Conservation (phyloP, 441 rosid species). For the Gossypium gossypioides region DNA sequence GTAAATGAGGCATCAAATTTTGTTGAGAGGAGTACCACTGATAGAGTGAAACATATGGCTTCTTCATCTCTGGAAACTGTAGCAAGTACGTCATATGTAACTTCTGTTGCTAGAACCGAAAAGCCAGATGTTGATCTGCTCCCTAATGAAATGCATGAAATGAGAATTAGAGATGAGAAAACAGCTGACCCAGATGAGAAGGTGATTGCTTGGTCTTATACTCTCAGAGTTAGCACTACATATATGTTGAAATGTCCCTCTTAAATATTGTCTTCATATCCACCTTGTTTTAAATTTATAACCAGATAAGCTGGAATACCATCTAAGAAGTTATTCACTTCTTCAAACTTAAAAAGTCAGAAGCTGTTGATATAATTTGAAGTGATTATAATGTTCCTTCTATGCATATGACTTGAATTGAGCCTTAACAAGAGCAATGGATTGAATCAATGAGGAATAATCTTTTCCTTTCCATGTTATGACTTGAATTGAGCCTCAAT, state of each 20-base stretch:
- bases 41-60: slow-evolving; percentile 42
- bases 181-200: slow-evolving; percentile 43
- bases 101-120: slow-evolving; percentile 27
- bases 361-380: not conserved
- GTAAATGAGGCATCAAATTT: slow-evolving; percentile 26
- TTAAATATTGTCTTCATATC: not conserved
- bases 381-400: not conserved
- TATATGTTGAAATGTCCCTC: not conserved
- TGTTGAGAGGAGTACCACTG: slow-evolving; percentile 39
- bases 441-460: not conserved
- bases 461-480: not conserved
- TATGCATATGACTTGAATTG: not conserved
- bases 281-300: not conserved
- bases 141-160: slow-evolving; percentile 50
- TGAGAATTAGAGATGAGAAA: slow-evolving; percentile 55
- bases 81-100: slow-evolving; percentile 41
- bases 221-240: not conserved
- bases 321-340: not conserved
- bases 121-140: slow-evolving; percentile 45
- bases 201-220: slow-evolving; percentile 26
- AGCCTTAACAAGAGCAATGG: not conserved
- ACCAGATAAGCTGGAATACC: not conserved
- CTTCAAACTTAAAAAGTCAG: not conserved
- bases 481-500: not conserved
- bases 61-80: slow-evolving; percentile 40